Percentiles rank a stretch among this genome's conserved stretches.
These are phyloP conservation scores for Mortierella antarctica DNA, from an alignment of 192 early-diverging fungal species.

Conservation along the genomic window DNA sequence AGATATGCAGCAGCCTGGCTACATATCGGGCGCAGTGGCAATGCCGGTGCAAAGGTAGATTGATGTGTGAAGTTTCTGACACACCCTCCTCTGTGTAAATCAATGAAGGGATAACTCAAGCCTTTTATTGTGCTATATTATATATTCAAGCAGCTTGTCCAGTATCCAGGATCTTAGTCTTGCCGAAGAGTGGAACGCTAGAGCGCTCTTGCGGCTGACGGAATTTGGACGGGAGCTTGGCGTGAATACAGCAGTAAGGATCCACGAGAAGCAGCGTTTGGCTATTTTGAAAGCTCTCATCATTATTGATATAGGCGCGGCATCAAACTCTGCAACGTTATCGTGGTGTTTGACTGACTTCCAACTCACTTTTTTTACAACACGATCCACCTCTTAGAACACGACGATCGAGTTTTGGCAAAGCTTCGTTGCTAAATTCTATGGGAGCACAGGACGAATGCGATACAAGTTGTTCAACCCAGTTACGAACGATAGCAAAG, in stretches of 20 bases:
- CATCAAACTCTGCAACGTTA: no score
- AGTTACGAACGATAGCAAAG: slow-evolving; percentile 20
- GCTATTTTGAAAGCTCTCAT: neutral
- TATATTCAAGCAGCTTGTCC: neutral
- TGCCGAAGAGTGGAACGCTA: slow-evolving; percentile 19
- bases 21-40: neutral
- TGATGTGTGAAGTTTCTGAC: no score
- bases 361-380: neutral
- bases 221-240: slow-evolving; percentile 28
- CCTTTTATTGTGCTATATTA: neutral
- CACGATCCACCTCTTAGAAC: neutral
- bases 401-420: slow-evolving; percentile 31
- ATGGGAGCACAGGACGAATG: slow-evolving; percentile 16
- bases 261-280: neutral
- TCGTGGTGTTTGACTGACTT: no score
- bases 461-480: slow-evolving; percentile 22
- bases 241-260: slow-evolving; percentile 18
- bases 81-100: no score
- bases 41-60: no score
- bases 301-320: neutral
- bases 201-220: slow-evolving; percentile 8
- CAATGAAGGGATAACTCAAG: neutral
- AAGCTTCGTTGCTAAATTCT: slow-evolving; percentile 21
- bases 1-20: neutral
- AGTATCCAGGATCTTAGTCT: neutral